These are phyloP conservation scores for Podila verticillata DNA, from an alignment of 192 early-diverging fungal species.

Conservation along the genomic window DNA sequence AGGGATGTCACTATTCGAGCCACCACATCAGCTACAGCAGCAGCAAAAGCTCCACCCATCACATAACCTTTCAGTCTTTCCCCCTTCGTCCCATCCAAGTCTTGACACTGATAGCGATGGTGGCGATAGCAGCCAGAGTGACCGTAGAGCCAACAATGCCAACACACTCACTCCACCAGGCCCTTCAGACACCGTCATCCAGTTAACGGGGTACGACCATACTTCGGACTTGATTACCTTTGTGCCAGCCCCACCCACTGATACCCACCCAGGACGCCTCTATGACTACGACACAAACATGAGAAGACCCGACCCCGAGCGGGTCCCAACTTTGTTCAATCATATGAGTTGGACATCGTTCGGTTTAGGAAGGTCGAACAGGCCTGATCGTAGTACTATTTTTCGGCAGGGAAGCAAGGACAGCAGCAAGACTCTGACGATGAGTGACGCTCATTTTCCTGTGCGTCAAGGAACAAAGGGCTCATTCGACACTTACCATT, in stretches of 20 bases:
- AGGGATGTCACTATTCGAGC: no score
- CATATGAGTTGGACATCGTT: not conserved
- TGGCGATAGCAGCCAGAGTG: no score
- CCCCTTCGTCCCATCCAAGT: not conserved
- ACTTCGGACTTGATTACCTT: not conserved
- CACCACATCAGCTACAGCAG: no score
- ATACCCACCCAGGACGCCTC: not conserved
- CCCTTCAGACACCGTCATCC: not conserved
- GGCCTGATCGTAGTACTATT: not conserved
- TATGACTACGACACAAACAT: not conserved
- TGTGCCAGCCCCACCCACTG: not conserved
- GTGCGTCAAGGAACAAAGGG: no score
- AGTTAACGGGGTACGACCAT: not conserved
- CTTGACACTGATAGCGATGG: no score
- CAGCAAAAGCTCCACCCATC: no score
- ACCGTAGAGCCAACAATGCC: not conserved
- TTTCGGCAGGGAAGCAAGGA: not conserved
- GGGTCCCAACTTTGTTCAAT: not conserved
- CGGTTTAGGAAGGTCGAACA: not conserved
- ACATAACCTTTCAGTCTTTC: no score
- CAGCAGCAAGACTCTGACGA: not conserved
- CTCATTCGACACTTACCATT: no score
- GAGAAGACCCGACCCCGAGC: not conserved
- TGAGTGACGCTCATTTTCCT: not conserved
- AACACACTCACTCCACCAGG: not conserved